Percentiles rank a stretch among this genome's conserved stretches.
Evolutionary conservation across 352 stramenopile species (phyloP).

Genomic region (Phytophthora quininea): DNA sequence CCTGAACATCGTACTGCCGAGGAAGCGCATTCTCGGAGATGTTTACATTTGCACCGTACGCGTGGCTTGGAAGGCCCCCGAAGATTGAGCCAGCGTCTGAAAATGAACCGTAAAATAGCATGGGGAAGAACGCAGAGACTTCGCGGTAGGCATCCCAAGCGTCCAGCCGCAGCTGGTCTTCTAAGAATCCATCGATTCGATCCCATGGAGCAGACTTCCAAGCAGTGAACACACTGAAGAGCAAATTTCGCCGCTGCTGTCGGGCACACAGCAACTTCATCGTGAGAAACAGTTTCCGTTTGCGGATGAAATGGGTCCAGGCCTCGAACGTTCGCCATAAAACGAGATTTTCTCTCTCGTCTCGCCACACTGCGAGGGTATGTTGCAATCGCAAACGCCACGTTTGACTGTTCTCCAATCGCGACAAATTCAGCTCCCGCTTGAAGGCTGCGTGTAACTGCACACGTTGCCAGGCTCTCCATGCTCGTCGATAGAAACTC

Average conservation of each 20-base stretch:
- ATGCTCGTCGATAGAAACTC: slow-evolving; percentile 36
- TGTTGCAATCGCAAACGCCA: slow-evolving; percentile 60
- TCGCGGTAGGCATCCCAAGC: slow-evolving; percentile 67
- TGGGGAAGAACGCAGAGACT: slow-evolving; percentile 55
- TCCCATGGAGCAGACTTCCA: slow-evolving; percentile 77
- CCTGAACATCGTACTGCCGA: slow-evolving; percentile 14
- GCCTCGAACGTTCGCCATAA: slow-evolving; percentile 50
- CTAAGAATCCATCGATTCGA: slow-evolving; percentile 57
- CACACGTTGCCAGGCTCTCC: slow-evolving; percentile 55
- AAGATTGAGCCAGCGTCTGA: slow-evolving; percentile 66
- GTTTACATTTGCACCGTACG: slow-evolving; percentile 8
- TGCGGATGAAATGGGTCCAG: slow-evolving; percentile 52
- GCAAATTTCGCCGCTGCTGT: slow-evolving; percentile 42
- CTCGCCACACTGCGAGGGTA: slow-evolving; percentile 59
- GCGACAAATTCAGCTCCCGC: slow-evolving; percentile 54
- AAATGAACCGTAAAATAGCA: slow-evolving; percentile 70
- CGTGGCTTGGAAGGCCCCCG: slow-evolving; percentile 42
- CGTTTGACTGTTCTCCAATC: slow-evolving; percentile 42
- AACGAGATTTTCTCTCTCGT: slow-evolving; percentile 11
- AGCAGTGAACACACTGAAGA: slow-evolving; percentile 52
- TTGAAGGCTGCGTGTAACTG: slow-evolving; percentile 64
- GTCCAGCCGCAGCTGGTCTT: slow-evolving; percentile 58
- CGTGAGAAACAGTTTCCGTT: slow-evolving; percentile 57
- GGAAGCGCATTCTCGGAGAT: not conserved
- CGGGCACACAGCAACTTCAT: slow-evolving; percentile 49